These are phyloP conservation scores for Collybia sordida DNA, from an alignment of 768 basidiomycete genomes.

Conservation along the genomic window DNA sequence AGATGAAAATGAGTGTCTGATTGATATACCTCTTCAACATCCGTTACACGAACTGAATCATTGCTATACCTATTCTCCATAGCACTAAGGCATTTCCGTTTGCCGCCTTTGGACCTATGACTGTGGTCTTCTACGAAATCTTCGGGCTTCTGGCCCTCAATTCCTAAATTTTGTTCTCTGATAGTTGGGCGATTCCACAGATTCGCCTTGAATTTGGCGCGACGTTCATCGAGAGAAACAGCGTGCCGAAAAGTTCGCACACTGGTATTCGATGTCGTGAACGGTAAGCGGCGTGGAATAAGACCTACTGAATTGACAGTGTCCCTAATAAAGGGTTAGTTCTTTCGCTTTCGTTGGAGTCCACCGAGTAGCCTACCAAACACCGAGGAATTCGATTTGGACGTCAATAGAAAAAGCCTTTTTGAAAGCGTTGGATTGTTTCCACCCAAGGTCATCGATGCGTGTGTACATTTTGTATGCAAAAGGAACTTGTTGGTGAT, in stretches of 20 bases:
- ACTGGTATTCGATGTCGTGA: slow-evolving; percentile 43
- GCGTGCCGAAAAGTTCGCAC: slow-evolving; percentile 21
- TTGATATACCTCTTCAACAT: slow-evolving; percentile 38
- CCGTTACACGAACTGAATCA: slow-evolving; percentile 17
- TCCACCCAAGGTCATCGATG: slow-evolving; percentile 19
- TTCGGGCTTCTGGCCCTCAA: slow-evolving; percentile 11
- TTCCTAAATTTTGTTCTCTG: slow-evolving; percentile 28
- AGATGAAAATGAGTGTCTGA: neutral
- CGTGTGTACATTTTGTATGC: slow-evolving; percentile 58
- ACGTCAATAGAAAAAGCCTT: slow-evolving; percentile 43
- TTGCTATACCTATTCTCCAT: slow-evolving; percentile 24
- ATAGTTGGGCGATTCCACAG: slow-evolving; percentile 15
- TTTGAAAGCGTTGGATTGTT: slow-evolving; percentile 38
- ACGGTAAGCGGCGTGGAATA: slow-evolving; percentile 42
- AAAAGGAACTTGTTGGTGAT: slow-evolving; percentile 55
- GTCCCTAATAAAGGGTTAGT: slow-evolving; percentile 36
- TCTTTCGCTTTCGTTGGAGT: neutral
- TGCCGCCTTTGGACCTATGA: slow-evolving; percentile 2
- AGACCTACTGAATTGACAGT: slow-evolving; percentile 55
- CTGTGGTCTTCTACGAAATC: slow-evolving; percentile 1
- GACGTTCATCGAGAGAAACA: slow-evolving; percentile 17
- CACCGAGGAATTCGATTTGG: slow-evolving; percentile 50
- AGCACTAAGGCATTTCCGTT: slow-evolving; percentile 2
- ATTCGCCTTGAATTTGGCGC: slow-evolving; percentile 18
- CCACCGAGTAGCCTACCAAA: slow-evolving; percentile 32